phyloP scores from a whole-genome alignment of 2,329 filamentous ascomycete genomes.

The Metarhizium rileyi region DNA sequence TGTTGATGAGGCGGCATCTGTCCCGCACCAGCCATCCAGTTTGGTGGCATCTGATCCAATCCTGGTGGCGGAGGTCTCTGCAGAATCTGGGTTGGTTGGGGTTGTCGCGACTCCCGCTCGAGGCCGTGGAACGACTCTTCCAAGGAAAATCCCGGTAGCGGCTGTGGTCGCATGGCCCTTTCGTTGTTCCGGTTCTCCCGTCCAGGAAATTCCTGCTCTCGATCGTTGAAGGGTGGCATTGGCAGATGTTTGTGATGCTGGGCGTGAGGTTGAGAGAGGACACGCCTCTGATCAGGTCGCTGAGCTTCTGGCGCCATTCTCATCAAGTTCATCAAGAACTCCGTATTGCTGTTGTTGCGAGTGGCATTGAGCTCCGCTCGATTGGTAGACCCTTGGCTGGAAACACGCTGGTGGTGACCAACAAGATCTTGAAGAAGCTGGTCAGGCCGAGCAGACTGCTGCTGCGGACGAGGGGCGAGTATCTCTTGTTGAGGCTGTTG shows the following conservation, averaged over 20 bases:
- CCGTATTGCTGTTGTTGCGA: slow-evolving; percentile 57
- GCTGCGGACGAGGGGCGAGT: slow-evolving; percentile 38
- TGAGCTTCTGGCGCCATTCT: slow-evolving; percentile 39
- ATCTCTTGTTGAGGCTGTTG: slow-evolving; percentile 40
- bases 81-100: slow-evolving; percentile 53
- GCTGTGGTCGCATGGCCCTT: slow-evolving; percentile 34
- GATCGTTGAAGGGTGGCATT: slow-evolving; percentile 36
- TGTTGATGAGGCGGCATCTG: slow-evolving; percentile 33
- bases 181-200: slow-evolving; percentile 24
- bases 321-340: slow-evolving; percentile 82
- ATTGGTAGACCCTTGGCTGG: slow-evolving; percentile 37
- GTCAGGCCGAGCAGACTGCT: slow-evolving; percentile 43
- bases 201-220: slow-evolving; percentile 35
- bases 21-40: slow-evolving; percentile 38
- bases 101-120: slow-evolving; percentile 37
- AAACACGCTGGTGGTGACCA: slow-evolving; percentile 45
- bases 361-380: slow-evolving; percentile 33
- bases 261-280: slow-evolving; percentile 9
- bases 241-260: slow-evolving; percentile 28
- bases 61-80: slow-evolving; percentile 54
- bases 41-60: slow-evolving; percentile 49
- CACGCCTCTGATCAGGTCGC: slow-evolving; percentile 36
- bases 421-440: slow-evolving; percentile 53
- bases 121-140: slow-evolving; percentile 42
- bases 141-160: slow-evolving; percentile 40